Base-by-base conservation (phyloP, 805 yeast genomes). In the Candida caryicola region DNA sequence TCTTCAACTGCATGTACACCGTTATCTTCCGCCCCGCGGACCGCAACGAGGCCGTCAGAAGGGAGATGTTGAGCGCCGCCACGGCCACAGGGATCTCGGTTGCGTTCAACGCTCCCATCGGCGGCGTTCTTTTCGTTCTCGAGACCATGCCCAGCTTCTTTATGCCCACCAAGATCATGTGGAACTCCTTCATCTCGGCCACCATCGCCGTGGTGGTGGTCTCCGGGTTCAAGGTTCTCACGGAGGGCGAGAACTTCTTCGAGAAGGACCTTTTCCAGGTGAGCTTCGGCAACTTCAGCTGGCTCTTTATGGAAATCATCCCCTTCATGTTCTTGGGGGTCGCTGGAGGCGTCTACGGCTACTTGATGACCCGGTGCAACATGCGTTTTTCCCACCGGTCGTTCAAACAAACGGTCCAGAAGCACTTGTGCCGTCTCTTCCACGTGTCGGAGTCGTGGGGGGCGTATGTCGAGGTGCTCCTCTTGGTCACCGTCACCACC, bases 51-150 rank as follows among this genome's bases (percentile, higher is more conserved):
- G 87, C 85, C 0, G 59, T 71, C 6, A 66, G 74, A 41, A 71
- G 95, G 40, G 91, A 85, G 44, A 52, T 87, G 7, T 55, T 82
- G 12, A 69, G 82, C 14, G 89, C 95, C 1, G 85, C 90, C 0
- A 75, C 86, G 1, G 90, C 95, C 1, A 81, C 90, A 1, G 96
- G 95, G 4, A 82, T 87, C 17, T 78, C 90, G 0, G 85, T 84
- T 10, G 95, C 95, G 0, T 86, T 87, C 60, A 84, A 83, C 43
- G 81, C 95, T 0, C 95, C 96, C 2, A 80, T 88, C 39, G 95
- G 95, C 5, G 96, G 95, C 1, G 93, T 88, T 1, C 57, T 87
- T 23, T 88, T 86, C 57, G 82, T 84, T 4, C 57, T 85, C 14
- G 95, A 87, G 51, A 79, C 78, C 44, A 65, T 82, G 31, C 77